A percentile compares a stretch with the other conserved stretches of the same genome.
These are phyloP conservation scores for Tetradesmus obliquus DNA, from an alignment of 139 green algal genomes.

Conservation along the genomic window DNA sequence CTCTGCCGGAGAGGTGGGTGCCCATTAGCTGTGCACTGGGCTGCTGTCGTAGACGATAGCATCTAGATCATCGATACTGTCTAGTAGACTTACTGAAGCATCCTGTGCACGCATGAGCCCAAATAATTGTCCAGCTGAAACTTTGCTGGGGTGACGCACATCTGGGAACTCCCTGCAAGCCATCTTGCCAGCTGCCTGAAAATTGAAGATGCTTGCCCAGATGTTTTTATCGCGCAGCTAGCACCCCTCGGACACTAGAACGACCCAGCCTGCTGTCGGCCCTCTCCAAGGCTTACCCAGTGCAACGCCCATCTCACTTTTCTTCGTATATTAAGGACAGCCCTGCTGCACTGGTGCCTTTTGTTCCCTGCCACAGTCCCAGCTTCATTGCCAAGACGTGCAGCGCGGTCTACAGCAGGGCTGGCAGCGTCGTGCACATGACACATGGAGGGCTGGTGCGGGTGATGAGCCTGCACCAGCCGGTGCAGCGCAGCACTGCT, in stretches of 20 bases:
- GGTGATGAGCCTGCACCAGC: not conserved
- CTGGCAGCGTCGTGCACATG: not conserved
- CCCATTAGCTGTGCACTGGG: not conserved
- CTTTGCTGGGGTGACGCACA: not conserved
- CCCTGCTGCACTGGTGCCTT: not conserved
- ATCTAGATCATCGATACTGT: too few relatives aligned
- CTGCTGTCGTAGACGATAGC: not conserved
- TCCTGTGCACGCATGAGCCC: not conserved
- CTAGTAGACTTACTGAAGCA: not conserved
- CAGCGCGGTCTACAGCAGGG: not conserved
- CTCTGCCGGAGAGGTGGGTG: not conserved
- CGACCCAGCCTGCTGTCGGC: not conserved
- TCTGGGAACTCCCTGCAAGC: not conserved
- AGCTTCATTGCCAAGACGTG: not conserved
- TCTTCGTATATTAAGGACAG: too few relatives aligned
- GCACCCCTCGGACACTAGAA: too few relatives aligned
- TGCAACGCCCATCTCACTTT: not conserved
- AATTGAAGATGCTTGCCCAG: not conserved
- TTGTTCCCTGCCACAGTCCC: not conserved
- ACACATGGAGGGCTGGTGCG: not conserved
- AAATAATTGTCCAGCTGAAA: not conserved
- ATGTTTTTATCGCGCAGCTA: not conserved
- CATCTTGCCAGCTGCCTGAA: not conserved
- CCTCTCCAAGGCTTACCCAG: not conserved
- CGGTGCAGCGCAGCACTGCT: not conserved